A percentile compares a stretch with the other conserved stretches of the same genome.
Evolutionary conservation across 352 stramenopile species (phyloP).

Genomic region (Phytopythium sindhum): DNA sequence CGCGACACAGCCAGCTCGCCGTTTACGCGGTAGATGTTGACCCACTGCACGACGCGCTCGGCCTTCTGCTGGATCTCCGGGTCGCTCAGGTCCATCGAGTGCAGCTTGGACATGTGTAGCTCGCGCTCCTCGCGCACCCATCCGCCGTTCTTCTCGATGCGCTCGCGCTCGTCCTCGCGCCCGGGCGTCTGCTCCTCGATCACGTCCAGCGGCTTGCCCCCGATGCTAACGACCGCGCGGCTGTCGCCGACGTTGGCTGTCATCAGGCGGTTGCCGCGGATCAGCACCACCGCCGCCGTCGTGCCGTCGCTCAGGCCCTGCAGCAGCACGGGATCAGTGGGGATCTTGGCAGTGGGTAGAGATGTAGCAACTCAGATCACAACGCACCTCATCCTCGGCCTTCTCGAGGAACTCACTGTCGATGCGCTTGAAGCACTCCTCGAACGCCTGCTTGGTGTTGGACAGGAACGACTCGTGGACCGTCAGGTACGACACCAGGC

Average conservation of each 20-base stretch:
- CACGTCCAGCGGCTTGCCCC: constrained; percentile 77
- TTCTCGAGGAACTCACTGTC: constrained; percentile 75
- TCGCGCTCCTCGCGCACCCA: constrained; percentile 85
- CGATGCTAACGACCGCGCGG: constrained; percentile 78
- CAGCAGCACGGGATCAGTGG: neutral
- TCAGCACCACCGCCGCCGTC: constrained; percentile 75
- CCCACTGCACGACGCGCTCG: constrained; percentile 78
- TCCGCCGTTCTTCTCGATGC: constrained; percentile 70
- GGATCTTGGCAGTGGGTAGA: no score
- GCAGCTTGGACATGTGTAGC: constrained; percentile 83
- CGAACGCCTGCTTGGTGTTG: constrained; percentile 61
- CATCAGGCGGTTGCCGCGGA: constrained; percentile 75
- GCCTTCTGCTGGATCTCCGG: constrained; percentile 81
- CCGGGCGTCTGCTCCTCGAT: constrained; percentile 87
- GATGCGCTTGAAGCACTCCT: constrained; percentile 72
- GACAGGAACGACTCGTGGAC: constrained; percentile 61
- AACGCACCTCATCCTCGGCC: constrained; percentile 49
- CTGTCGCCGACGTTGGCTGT: constrained; percentile 89
- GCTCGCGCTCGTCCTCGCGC: constrained; percentile 58
- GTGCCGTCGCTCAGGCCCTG: constrained; percentile 71
- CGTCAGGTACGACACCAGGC: constrained; percentile 63
- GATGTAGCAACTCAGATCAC: no score
- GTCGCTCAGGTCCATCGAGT: constrained; percentile 88
- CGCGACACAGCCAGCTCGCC: constrained; percentile 91
- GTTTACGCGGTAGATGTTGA: constrained; percentile 88